Percentiles rank a stretch among this genome's conserved stretches.
These are phyloP conservation scores for Podosphaera aphanis DNA, from an alignment of 2,329 filamentous ascomycete genomes.

Conservation along the genomic window DNA sequence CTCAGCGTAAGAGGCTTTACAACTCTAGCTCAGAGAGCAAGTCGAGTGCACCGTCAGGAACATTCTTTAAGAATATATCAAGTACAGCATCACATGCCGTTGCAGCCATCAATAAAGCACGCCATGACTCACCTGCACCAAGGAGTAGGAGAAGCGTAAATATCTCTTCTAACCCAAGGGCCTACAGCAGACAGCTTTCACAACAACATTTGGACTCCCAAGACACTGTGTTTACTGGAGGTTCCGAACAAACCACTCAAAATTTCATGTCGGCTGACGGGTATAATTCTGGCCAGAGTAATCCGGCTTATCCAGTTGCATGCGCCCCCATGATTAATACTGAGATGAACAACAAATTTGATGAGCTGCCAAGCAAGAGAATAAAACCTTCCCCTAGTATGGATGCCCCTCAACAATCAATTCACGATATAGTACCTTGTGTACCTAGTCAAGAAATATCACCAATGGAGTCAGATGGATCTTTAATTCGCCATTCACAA, in stretches of 20 bases:
- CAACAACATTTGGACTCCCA: constrained; percentile 39
- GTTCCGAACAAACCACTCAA: constrained; percentile 64
- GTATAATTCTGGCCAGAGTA: constrained; percentile 32
- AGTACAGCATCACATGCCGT: constrained; percentile 80
- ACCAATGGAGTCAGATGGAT: constrained; percentile 60
- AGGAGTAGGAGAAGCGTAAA: constrained; percentile 29
- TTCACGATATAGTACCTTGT: constrained; percentile 21
- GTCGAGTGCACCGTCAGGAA: constrained; percentile 45
- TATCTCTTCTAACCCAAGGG: constrained; percentile 32
- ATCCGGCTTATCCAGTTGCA: constrained; percentile 46
- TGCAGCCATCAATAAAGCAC: constrained; percentile 86
- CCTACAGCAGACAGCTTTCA: constrained; percentile 49
- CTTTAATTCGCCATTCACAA: constrained; percentile 38
- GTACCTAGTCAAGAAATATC: constrained; percentile 37
- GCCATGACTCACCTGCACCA: constrained; percentile 68
- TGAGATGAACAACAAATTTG: constrained; percentile 26
- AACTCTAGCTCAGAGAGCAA: constrained; percentile 49
- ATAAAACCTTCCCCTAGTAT: constrained; percentile 34
- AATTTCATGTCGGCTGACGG: constrained; percentile 53
- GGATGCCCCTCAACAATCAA: constrained; percentile 17
- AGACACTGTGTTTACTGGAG: constrained; percentile 40
- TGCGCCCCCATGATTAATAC: constrained; percentile 17
- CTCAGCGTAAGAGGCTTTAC: constrained; percentile 78
- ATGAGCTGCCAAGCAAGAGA: constrained; percentile 67
- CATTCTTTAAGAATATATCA: constrained; percentile 95